phyloP scores from a whole-genome alignment of 345 rosid genomes.

The Carallia pectinifolia region DNA sequence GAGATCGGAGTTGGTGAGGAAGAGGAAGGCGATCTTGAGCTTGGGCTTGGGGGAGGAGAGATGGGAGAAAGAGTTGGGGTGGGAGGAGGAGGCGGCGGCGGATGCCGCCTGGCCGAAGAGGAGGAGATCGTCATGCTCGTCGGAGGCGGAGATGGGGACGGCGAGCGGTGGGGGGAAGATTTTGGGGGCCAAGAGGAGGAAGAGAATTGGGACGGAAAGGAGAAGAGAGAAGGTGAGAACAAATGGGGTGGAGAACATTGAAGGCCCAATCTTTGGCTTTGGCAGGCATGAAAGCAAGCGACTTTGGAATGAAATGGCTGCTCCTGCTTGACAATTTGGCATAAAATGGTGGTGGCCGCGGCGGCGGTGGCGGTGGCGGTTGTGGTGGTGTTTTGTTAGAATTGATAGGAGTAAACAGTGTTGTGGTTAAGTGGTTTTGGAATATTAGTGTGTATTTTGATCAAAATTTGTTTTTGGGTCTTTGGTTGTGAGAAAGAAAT shows the following conservation, averaged over 20 bases:
- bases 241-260: conserved; percentile 50
- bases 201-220: conserved; percentile 50
- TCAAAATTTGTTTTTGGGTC: no score
- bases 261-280: no score
- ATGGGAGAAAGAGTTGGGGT: conserved; percentile 36
- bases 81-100: conserved; percentile 24
- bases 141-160: conserved; percentile 56
- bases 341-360: not conserved
- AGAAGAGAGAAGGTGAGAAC: conserved; percentile 49
- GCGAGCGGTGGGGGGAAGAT: conserved; percentile 30
- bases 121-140: conserved; percentile 69
- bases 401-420: not conserved
- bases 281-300: no score
- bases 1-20: conserved; percentile 90
- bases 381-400: not conserved
- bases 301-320: no score
- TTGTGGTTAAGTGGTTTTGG: no score
- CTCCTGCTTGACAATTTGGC: not conserved
- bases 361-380: not conserved
- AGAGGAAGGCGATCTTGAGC: conserved; percentile 83
- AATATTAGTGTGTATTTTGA: no score
- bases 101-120: conserved; percentile 53
- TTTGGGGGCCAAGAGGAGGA: conserved; percentile 11
- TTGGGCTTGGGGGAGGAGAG: conserved; percentile 53
- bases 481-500: no score